Percentiles rank a stretch among this genome's conserved stretches.
Evolutionary conservation across 371 early-diverging fungal species (phyloP).

Genomic region (Chytridiales sp.): DNA sequence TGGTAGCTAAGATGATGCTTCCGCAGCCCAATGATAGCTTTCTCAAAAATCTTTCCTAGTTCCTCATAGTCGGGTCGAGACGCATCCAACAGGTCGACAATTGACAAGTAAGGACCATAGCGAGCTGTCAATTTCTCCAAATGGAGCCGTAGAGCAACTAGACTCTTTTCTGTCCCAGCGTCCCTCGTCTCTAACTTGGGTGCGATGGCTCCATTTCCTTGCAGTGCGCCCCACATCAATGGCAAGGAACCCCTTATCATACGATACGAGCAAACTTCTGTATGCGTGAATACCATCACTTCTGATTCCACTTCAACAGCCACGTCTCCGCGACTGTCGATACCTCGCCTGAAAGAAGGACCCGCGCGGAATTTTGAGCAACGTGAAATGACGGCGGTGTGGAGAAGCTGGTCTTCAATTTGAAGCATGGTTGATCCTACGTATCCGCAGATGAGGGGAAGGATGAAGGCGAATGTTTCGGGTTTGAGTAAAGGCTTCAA

Average conservation of each 20-base stretch:
- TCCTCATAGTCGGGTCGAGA: too few relatives aligned
- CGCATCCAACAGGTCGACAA: constrained; percentile 28
- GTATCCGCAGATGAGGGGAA: constrained; percentile 31
- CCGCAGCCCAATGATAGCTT: constrained; percentile 1
- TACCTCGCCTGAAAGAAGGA: constrained; percentile 25
- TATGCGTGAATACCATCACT: constrained; percentile 5
- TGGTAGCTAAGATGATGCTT: constrained; percentile 14
- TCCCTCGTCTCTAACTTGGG: constrained; percentile 9
- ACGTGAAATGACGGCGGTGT: constrained; percentile 24
- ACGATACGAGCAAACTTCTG: constrained; percentile 23
- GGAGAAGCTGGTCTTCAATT: constrained; percentile 12
- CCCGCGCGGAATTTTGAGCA: constrained; percentile 27
- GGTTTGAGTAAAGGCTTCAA: constrained; percentile 13
- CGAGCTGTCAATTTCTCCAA: constrained; percentile 14
- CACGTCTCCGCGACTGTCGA: constrained; percentile 26
- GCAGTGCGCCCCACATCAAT: constrained; percentile 21
- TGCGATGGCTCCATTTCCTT: constrained; percentile 10
- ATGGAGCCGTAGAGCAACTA: constrained; percentile 18
- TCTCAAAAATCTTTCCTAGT: constrained; percentile 10
- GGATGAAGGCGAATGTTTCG: constrained; percentile 22
- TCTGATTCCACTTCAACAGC: constrained; percentile 39
- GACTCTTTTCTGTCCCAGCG: constrained; percentile 1
- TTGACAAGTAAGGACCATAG: constrained; percentile 17
- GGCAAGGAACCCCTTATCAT: constrained; percentile 34
- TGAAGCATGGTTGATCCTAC: constrained; percentile 23